Conservation (phyloP, 768 basidiomycete genomes). For the Strobilomyces dryophilus region DNA sequence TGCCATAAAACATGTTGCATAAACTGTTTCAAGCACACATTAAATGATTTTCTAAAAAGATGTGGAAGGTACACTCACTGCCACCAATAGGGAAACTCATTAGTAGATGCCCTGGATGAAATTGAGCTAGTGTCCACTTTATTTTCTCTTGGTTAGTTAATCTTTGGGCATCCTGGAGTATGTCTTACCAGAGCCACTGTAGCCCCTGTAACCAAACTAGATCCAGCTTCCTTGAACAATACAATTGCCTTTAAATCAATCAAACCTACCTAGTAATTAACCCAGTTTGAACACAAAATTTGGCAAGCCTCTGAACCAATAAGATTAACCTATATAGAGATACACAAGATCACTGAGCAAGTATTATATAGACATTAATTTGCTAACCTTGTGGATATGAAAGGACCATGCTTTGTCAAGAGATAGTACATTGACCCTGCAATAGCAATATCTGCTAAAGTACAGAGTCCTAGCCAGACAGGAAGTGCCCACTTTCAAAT, state of each 20-base stretch:
- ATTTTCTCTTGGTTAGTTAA: not conserved
- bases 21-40: too few relatives aligned
- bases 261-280: constrained; percentile 19
- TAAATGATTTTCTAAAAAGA: not conserved
- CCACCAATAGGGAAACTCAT: constrained; percentile 27
- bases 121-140: constrained; percentile 18
- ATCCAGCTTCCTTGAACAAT: not conserved
- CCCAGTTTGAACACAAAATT: constrained; percentile 26
- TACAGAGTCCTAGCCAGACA: constrained; percentile 22
- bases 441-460: constrained; percentile 19
- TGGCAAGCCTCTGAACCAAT: constrained; percentile 15
- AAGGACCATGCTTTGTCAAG: constrained; percentile 7
- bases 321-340: constrained; percentile 7
- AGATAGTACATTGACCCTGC: constrained; percentile 17
- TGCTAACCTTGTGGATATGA: constrained; percentile 12
- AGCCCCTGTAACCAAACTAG: constrained; percentile 15
- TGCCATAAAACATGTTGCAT: constrained; percentile 26
- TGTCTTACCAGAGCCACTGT: constrained; percentile 17
- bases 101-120: constrained; percentile 16
- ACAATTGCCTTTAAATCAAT: not conserved
- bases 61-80: constrained; percentile 11
- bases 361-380: not conserved
- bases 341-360: not conserved
- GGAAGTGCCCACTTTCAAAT: constrained; percentile 16
- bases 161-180: not conserved